Base-by-base conservation (phyloP, 352 stramenopile species). In the Phytopythium mirpurense region DNA sequence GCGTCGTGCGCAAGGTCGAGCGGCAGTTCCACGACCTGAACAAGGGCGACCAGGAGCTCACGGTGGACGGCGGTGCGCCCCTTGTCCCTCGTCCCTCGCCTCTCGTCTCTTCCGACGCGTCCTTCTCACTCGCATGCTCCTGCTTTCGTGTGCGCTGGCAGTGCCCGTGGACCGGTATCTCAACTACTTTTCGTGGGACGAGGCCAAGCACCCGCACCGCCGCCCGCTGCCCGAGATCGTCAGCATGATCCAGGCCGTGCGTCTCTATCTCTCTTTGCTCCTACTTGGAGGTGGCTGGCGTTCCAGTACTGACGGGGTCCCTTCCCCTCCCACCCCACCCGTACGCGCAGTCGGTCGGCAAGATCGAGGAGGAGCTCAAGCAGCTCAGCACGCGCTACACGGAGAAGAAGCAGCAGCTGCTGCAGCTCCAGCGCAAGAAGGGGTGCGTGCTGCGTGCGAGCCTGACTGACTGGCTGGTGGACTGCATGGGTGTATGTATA, bases 331-430 rank as follows among this genome's bases (percentile, higher is more conserved):
- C 29, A 9, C 9, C n/a, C n/a, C n/a, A n/a, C n/a, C n/a, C n/a
- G n/a, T n/a, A n/a, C 29, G 5, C 29, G 18, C 36, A 94, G 84
- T 93, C 84, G 29, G 78, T 93, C 24, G 83, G 87, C 5, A 98
- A 98, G 54, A 97, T 98, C 57, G 96, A 99, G 68, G 97, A 99
- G 29, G 96, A 99, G 58, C 71, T 98, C 21, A 98, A 98, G 68
- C 92, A 98, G 57, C 59, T 99, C 23, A 87, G 86, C 37, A 88
- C 70, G 21, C 90, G 86, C 24, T 98, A 97, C 74, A 78, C 83
- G 23, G 96, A 99, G 54, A 99, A 98, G 71, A 95, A 91, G 61
- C 82, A 95, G 54, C 75, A 86, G 45, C 50, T 95, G 11, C 79
- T 96, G 57, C 72, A 91, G 29, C 75, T 97, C 52, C 86, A 97